Evolutionary conservation across 2,329 filamentous ascomycete species (phyloP), one percentile per base, ranked within the genome.

Genomic region (Cercospora zeae-maydis): DNA sequence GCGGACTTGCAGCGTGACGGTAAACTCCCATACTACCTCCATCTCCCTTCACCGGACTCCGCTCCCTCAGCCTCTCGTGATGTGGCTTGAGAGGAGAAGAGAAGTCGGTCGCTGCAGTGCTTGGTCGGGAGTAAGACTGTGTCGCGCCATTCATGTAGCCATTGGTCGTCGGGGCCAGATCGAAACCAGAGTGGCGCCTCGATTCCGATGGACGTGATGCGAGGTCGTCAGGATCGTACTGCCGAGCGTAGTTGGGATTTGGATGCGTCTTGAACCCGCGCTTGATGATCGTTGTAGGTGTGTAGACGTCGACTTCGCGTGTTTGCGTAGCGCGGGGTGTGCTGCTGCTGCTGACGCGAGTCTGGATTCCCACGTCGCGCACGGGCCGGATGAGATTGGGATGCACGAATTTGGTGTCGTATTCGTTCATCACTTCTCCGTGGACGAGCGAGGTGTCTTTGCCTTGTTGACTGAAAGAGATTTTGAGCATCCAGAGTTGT

Each of bases 371-470:
- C 1, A 93, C 92, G 71, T 89, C 85, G 67, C 88, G 81, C 67
- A 96, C 90, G 4, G 90, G 81, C 7, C 89, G 90, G 70, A 96
- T 90, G n/a, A 96, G 85, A 10, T 88, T 84, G 1, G 95, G 95
- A 72, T 96, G 92, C 0, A 99, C 95, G 73, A 89, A 97, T 79
- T 99, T 99, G 69, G 87, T 91, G 74, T 98, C 92, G 74, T 99
- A 99, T 78, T 99, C 95, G 74, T 92, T 88, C 78, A 98, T 83
- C 4, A 98, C 93, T 77, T 98, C 91, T 70, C 89, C 92, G 69
- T 96, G 92, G 63, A 99, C 89, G 52, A 97, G 83, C 1, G 87
- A 83, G 1, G 86, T 86, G 75, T 99, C 95, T 74, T 92, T 96
- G 64, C 86, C 86, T 75, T 98, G 93, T 74, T 93, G 93, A 3